Base-by-base conservation (phyloP, 345 rosid species). In the Populus alba region DNA sequence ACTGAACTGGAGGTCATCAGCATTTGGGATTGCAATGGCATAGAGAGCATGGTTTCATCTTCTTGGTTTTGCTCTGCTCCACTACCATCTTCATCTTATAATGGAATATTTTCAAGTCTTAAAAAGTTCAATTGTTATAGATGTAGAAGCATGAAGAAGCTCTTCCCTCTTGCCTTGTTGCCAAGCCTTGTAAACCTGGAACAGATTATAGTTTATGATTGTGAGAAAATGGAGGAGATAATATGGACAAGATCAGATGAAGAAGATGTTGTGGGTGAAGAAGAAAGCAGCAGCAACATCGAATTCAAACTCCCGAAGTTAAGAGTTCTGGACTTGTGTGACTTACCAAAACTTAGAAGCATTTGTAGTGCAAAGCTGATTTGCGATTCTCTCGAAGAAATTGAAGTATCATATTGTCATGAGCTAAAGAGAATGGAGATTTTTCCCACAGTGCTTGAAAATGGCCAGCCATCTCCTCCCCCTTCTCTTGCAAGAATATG, bases 191-290 rank as follows among this genome's bases (percentile, higher is more conserved):
- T 49, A 12, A 82, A 69, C 65, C 63, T 82, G 51, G 78, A 72
- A 66, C 53, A 41, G 1, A 27, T 85, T 39, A 0, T 0, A 0
- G 59, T 82, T 8, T 0, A 0, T 0, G 0, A 7, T 6, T 78
- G 83, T 47, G 2, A 7, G 1, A 4, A 65, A 49, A n/a, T 80
- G 55, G 80, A 77, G 75, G 81, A 78, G 73, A 79, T 84, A 77
- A 74, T 80, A 41, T 74, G 39, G 68, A 39, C 53, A 18, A 16
- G 29, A 11, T 35, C 31, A 20, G n/a, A 29, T 13, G 73, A 33
- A 33, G 76, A 51, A 27, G 29, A 38, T 47, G 41, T 27, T 11
- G 25, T 33, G 5, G n/a, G 23, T n/a, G 13, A 41, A 41, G 45
- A 41, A 41, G 45, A 41, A 41, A 61, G 23, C 12, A 33, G 4